phyloP scores from a whole-genome alignment of 345 rosid genomes.

The Murraya koenigii region DNA sequence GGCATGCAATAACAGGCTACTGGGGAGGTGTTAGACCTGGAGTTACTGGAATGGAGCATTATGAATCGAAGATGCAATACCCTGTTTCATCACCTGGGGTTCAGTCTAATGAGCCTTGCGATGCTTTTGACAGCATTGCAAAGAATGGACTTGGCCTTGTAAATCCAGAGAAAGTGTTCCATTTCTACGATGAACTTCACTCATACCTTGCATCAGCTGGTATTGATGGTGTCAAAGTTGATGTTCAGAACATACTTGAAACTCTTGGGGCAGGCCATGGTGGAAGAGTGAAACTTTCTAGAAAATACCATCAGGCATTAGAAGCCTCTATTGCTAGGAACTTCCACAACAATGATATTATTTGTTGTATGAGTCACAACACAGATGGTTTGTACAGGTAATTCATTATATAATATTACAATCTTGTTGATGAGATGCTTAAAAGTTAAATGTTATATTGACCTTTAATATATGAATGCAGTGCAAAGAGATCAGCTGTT shows the following conservation, averaged over 20 bases:
- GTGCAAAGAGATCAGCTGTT: conserved; percentile 54
- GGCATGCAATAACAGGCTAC: conserved; percentile 73
- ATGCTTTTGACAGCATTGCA: conserved; percentile 41
- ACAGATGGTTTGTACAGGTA: conserved; percentile 72
- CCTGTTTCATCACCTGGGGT: conserved; percentile 65
- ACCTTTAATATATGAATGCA: conserved; percentile 18
- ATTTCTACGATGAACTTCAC: conserved; percentile 72
- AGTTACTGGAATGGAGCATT: conserved; percentile 49
- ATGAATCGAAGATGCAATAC: conserved; percentile 49
- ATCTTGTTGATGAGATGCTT: not conserved
- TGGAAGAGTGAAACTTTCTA: conserved; percentile 65
- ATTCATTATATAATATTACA: not conserved
- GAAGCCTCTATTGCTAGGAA: conserved; percentile 65
- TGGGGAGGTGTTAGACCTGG: conserved; percentile 68
- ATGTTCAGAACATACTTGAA: conserved; percentile 77
- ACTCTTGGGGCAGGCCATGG: conserved; percentile 65
- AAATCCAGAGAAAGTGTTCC: conserved; percentile 63
- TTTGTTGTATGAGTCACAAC: conserved; percentile 70
- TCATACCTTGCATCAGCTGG: conserved; percentile 71
- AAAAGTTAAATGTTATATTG: not conserved
- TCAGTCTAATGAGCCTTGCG: conserved; percentile 51
- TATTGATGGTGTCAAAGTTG: conserved; percentile 77
- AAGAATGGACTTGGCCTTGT: conserved; percentile 72
- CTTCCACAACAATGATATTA: conserved; percentile 54
- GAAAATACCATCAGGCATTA: conserved; percentile 62